phyloP scores from a whole-genome alignment of 495 filamentous ascomycete genomes.

The Beverwykella pulmonaria region DNA sequence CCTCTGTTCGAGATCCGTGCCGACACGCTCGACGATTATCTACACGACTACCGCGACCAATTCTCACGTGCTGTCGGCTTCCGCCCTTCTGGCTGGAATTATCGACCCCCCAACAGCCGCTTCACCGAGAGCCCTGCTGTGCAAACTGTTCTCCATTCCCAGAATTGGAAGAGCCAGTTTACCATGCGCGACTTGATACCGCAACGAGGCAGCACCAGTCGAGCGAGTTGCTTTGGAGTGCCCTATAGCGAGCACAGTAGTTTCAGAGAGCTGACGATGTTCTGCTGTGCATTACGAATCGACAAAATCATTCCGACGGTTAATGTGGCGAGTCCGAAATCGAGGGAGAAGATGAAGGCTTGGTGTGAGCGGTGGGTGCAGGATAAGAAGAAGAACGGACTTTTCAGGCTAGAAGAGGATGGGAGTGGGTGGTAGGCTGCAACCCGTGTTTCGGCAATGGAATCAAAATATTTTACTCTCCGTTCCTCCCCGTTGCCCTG shows the following conservation, averaged over 20 bases:
- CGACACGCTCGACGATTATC: conserved; percentile 85
- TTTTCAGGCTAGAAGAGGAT: conserved; percentile 52
- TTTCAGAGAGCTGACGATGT: conserved; percentile 91
- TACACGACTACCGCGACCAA: conserved; percentile 70
- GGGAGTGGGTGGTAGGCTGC: conserved; percentile 21
- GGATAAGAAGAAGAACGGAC: conserved; percentile 80
- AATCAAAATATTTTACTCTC: neutral
- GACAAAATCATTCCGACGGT: conserved; percentile 92
- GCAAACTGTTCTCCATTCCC: conserved; percentile 68
- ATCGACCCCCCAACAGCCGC: conserved; percentile 67
- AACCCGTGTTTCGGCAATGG: neutral
- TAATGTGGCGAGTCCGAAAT: conserved; percentile 75
- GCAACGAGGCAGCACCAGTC: conserved; percentile 74
- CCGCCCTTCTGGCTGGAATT: conserved; percentile 89
- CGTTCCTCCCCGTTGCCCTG: neutral
- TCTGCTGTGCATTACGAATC: conserved; percentile 82
- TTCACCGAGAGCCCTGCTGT: conserved; percentile 67
- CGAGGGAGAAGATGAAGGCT: conserved; percentile 79
- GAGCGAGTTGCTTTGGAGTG: conserved; percentile 82
- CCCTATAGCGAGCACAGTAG: conserved; percentile 95
- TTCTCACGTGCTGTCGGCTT: conserved; percentile 91
- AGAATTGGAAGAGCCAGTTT: conserved; percentile 73
- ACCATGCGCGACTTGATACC: conserved; percentile 66
- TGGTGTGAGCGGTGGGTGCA: conserved; percentile 87
- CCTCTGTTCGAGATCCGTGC: conserved; percentile 86